A percentile compares a stretch with the other conserved stretches of the same genome.
Evolutionary conservation across 805 yeast species (phyloP).

Genomic region (Yarrowia bubula): DNA sequence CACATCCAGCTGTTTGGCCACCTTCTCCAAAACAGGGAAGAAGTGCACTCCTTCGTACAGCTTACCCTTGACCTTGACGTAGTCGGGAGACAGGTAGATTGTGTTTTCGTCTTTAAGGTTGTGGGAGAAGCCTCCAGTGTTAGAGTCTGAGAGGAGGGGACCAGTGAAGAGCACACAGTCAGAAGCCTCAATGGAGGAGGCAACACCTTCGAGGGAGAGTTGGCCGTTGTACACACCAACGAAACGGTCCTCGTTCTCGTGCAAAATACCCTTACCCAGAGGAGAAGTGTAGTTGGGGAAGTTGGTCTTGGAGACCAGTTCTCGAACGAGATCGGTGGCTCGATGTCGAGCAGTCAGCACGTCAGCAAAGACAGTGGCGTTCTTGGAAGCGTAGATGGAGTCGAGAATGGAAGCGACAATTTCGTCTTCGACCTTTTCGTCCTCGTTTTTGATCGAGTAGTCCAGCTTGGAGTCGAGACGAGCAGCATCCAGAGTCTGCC

Average conservation of each 20-base stretch:
- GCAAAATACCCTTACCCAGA: slow-evolving; percentile 69
- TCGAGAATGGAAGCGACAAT: slow-evolving; percentile 49
- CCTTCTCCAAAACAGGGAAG: slow-evolving; percentile 48
- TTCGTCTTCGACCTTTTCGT: slow-evolving; percentile 37
- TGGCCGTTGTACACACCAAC: slow-evolving; percentile 73
- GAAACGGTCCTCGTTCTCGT: slow-evolving; percentile 64
- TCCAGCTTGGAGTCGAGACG: slow-evolving; percentile 42
- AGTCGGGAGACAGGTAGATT: slow-evolving; percentile 54
- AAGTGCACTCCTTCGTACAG: slow-evolving; percentile 48
- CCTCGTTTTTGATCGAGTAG: slow-evolving; percentile 36
- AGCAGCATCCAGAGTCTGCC: slow-evolving; percentile 41
- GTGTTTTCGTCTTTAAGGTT: slow-evolving; percentile 45
- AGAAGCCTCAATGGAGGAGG: slow-evolving; percentile 49
- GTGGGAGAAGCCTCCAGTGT: slow-evolving; percentile 63
- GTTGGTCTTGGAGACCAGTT: slow-evolving; percentile 49
- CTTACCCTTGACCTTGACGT: slow-evolving; percentile 49
- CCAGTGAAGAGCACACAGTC: slow-evolving; percentile 77
- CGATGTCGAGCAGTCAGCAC: slow-evolving; percentile 63
- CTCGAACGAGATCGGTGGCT: slow-evolving; percentile 44
- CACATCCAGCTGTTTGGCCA: slow-evolving; percentile 43
- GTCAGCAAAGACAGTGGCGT: slow-evolving; percentile 72
- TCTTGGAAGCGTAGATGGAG: slow-evolving; percentile 50
- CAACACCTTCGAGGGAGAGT: slow-evolving; percentile 50
- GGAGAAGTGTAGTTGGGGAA: slow-evolving; percentile 60
- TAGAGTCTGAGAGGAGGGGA: slow-evolving; percentile 61